phyloP scores from a whole-genome alignment of 2,329 filamentous ascomycete genomes.

The Ramularia endophylla region DNA sequence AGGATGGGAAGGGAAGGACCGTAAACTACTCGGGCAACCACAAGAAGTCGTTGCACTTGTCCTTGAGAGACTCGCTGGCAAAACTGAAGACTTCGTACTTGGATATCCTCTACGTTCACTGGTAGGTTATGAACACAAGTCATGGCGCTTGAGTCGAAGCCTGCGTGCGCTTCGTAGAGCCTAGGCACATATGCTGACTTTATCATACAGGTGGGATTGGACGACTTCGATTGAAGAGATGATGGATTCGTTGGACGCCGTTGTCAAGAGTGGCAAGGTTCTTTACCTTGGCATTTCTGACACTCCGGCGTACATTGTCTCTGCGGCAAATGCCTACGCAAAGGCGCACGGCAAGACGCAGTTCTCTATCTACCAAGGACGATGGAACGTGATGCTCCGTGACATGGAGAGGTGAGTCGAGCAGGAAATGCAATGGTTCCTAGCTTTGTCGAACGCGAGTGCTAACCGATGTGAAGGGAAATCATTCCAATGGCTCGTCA shows the following conservation, averaged over 20 bases:
- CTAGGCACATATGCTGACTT: slow-evolving; percentile 1
- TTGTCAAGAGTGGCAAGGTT: slow-evolving; percentile 38
- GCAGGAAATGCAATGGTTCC: background rate
- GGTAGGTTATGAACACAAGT: slow-evolving; percentile 14
- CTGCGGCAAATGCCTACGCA: slow-evolving; percentile 36
- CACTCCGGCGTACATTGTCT: slow-evolving; percentile 41
- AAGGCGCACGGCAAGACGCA: slow-evolving; percentile 31
- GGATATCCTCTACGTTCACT: slow-evolving; percentile 44
- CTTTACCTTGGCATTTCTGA: slow-evolving; percentile 42
- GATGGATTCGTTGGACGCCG: slow-evolving; percentile 39
- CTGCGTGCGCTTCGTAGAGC: too few species aligned
- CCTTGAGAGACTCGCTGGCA: slow-evolving; percentile 29
- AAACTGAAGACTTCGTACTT: slow-evolving; percentile 65
- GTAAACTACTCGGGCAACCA: slow-evolving; percentile 57
- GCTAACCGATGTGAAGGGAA: slow-evolving; percentile 12
- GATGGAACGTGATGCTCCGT: slow-evolving; percentile 38
- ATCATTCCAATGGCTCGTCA: slow-evolving; percentile 41
- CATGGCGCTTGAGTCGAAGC: too few species aligned
- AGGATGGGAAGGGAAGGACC: slow-evolving; percentile 47
- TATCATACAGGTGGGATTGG: slow-evolving; percentile 36
- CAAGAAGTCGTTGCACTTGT: slow-evolving; percentile 55
- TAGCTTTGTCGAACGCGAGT: slow-evolving; percentile 37
- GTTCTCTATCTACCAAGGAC: slow-evolving; percentile 34
- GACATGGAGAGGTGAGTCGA: slow-evolving; percentile 12
- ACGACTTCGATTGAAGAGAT: slow-evolving; percentile 39